A percentile compares a stretch with the other conserved stretches of the same genome.
Conservation (phyloP, 108 stramenopile genomes). For the Licmophora abbreviata region DNA sequence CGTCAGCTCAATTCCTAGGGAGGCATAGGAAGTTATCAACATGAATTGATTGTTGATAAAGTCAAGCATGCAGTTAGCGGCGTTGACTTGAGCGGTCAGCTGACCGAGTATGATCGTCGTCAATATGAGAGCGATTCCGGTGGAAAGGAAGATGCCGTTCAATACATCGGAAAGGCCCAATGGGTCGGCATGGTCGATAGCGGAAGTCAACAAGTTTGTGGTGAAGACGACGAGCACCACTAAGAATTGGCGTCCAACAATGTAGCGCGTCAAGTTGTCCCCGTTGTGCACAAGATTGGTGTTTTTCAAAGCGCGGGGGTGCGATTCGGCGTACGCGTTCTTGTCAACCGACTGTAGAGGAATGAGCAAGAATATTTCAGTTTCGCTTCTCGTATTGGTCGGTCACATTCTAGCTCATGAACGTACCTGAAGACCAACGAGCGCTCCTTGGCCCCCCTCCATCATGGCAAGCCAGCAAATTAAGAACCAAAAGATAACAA, state of each 20-base stretch:
- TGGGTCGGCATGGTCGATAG: conserved; percentile 7
- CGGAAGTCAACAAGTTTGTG: conserved; percentile 14
- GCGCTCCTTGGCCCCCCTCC: conserved; percentile 28
- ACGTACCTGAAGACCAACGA: conserved; percentile 31
- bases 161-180: conserved; percentile 6
- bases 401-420: too few relatives aligned
- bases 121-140: conserved; percentile 58
- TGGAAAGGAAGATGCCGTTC: conserved; percentile 13
- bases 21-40: conserved; percentile 12
- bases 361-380: too few relatives aligned
- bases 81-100: conserved; percentile 24
- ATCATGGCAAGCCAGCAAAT: conserved; percentile 26
- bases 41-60: conserved; percentile 29
- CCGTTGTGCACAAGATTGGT: conserved; percentile 25
- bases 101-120: conserved; percentile 47
- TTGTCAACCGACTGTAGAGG: conserved; percentile 24
- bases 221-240: conserved; percentile 19
- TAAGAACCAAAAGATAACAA: conserved; percentile 26
- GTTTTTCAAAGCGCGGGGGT: conserved; percentile 13
- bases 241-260: conserved; percentile 34
- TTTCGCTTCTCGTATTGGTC: too few relatives aligned
- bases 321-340: conserved; percentile 12
- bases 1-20: conserved; percentile 16
- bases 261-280: conserved; percentile 29
- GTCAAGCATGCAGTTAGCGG: conserved; percentile 26